A percentile compares a stretch with the other conserved stretches of the same genome.
phyloP scores from a whole-genome alignment of 2,329 filamentous ascomycete species.

The Clarireedia sp. region DNA sequence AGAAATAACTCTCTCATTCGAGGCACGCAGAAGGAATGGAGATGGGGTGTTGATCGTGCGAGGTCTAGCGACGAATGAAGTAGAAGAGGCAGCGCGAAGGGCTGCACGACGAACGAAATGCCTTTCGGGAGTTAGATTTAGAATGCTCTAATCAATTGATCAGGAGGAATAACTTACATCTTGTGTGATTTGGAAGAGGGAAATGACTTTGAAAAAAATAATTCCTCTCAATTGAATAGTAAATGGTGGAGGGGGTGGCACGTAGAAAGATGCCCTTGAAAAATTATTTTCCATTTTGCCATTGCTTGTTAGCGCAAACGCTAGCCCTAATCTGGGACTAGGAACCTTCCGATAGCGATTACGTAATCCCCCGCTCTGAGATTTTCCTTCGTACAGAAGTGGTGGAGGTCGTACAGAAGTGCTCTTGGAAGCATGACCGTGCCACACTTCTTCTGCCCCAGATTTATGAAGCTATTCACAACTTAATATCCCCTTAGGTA shows the following conservation, averaged over 20 bases:
- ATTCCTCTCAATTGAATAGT: neutral
- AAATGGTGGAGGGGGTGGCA: neutral
- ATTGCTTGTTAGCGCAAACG: neutral
- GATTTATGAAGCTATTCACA: too few species aligned
- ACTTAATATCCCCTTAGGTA: too few species aligned
- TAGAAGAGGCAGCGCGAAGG: slow-evolving; percentile 41
- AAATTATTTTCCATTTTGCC: slow-evolving; percentile 4
- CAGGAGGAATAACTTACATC: slow-evolving; percentile 20
- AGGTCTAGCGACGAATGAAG: slow-evolving; percentile 35
- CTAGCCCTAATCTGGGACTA: neutral
- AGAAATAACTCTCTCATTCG: slow-evolving; percentile 29
- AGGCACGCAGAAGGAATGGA: slow-evolving; percentile 29
- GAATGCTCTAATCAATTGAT: neutral
- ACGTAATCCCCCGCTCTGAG: too few species aligned
- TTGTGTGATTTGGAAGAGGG: neutral
- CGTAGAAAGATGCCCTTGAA: neutral
- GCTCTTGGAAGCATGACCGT: too few species aligned
- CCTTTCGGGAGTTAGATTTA: slow-evolving; percentile 18
- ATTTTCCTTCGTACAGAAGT: too few species aligned
- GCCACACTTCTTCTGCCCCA: too few species aligned
- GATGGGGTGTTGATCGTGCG: slow-evolving; percentile 33
- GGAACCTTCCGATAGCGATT: too few species aligned
- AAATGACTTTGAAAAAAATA: neutral
- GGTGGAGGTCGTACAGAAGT: too few species aligned
- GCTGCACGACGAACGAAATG: slow-evolving; percentile 45